Base-by-base conservation (phyloP, 495 filamentous ascomycete genomes). In the Talaromyces stipitatus region DNA sequence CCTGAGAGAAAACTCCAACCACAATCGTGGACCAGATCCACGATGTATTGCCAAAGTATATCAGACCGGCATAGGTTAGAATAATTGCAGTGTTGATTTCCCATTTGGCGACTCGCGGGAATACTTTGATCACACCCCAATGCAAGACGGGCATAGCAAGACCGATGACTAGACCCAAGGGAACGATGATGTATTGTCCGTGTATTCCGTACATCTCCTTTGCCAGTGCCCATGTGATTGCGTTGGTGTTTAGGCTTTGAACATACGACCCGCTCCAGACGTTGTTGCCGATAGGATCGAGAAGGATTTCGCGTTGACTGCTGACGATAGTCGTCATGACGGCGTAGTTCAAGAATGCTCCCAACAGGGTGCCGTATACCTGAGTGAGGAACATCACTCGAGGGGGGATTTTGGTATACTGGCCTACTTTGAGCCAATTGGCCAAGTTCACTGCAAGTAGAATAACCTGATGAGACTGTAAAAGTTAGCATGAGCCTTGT, bases 301-400 rank as follows among this genome's bases (percentile, higher is more conserved):
- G 46, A 3, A 76, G 65, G 36, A 74, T 69, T 1, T 32, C 12
- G 20, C 52, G 33, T 62, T 76, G 73, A 50, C 69, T 66, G 43
- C 58, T 47, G 0, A 70, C 66, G 38, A 72, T 72, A 14, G 20
- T 38, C 20, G 27, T 54, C 76, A 79, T 79, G 46, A 80, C 69
- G n/a, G 70, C 68, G 57, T 75, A 80, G 65, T 78, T 78, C 55
- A 80, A 62, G 23, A 70, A 62, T 1, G 69, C 75, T n/a, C 78
- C 77, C 27, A 81, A 66, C 4, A 79, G 29, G 18, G 67, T 69
- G 24, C 77, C 78, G 16, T 70, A 64, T 5, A 81, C 66, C 43
- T 80, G 78, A 20, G 68, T 69, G 0, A 65, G 47, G 59, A 80
- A 79, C 61, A 78, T 77, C 29, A 63, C 55, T 0, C 69, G 69